Base-by-base conservation (phyloP, 1,139 yeast genomes). In the Saccharomycopsis hybrid region DNA sequence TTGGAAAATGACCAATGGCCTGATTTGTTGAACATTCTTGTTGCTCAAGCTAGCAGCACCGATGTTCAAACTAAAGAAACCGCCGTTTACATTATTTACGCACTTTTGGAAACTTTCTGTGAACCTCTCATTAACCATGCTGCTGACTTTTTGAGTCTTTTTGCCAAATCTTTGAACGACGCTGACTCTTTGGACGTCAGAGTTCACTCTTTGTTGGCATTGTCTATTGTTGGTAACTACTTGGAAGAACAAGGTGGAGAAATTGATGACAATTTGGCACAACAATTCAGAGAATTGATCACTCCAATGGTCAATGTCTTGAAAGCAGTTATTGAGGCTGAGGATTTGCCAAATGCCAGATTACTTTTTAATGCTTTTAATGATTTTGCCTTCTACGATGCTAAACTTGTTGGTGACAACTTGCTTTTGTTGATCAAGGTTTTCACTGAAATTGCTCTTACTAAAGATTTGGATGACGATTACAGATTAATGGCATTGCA, bases 351-450 rank as follows among this genome's bases (percentile, higher is more conserved):
- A 56, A 74, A 78, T 56, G 85, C 90, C 48, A 80, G 77, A 67
- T 80, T 81, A 58, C 78, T 89, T 44, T 92, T 90, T 72, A 90
- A 85, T 65, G 86, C 88, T 46, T 83, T 92, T 71, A 87, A 85
- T 70, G 82, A 85, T 57, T 75, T 94, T 62, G 72, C 89, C 52
- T 73, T 82, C 62, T 72, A 85, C 58, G 97, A 90, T 60, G 72
- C 85, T 59, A 82, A 81, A 60, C 73, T 92, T 57, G 74, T 90
- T 39, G 95, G 96, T 61, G 86, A 86, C 62, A 77, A 81, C 58
- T 73, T 92, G 59, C 70, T 81, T 49, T 80, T 75, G 53, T 76
- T 92, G 60, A 71, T 89, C 56, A 78, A 80, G 59, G 76, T 88
- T 61, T 79, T 89, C 75, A 71, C 84, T 58, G 88, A 87, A 66